Evolutionary conservation across 345 rosid genomes (phyloP).

Genomic region (Noccaea bulbosa): DNA sequence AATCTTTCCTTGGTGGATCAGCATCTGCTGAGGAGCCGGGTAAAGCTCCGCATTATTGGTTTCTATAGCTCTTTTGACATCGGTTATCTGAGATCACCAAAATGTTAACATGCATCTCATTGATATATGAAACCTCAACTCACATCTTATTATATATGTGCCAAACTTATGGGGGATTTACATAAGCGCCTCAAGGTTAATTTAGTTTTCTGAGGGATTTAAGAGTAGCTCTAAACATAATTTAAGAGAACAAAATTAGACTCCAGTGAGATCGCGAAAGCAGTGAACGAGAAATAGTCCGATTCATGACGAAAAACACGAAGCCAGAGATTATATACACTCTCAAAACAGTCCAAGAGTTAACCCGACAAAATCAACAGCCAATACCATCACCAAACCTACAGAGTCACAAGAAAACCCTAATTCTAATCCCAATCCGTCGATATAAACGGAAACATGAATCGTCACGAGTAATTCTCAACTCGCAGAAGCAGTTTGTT

Average conservation of each 20-base stretch:
- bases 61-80: conserved; percentile 75
- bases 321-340: not conserved
- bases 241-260: not conserved
- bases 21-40: conserved; percentile 85
- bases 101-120: conserved; percentile 12
- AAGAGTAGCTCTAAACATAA: not conserved
- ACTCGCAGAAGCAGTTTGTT: not conserved
- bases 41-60: conserved; percentile 64
- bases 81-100: conserved; percentile 55
- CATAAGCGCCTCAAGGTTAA: conserved; percentile 5
- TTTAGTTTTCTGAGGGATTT: too few species aligned
- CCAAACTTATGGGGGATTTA: too few species aligned
- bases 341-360: conserved; percentile 12
- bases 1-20: conserved; percentile 83
- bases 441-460: not conserved
- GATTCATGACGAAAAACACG: conserved; percentile 14
- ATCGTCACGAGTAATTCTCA: conserved; percentile 9
- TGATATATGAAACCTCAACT: not conserved
- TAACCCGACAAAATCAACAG: not conserved
- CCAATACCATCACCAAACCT: conserved; percentile 14
- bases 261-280: not conserved
- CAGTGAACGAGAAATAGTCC: not conserved
- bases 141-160: not conserved
- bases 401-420: conserved; percentile 32
- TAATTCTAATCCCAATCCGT: conserved; percentile 29